Percentiles rank a stretch among this genome's conserved stretches.
These are phyloP conservation scores for Pythium sukuiense DNA, from an alignment of 352 stramenopile species.

Conservation along the genomic window DNA sequence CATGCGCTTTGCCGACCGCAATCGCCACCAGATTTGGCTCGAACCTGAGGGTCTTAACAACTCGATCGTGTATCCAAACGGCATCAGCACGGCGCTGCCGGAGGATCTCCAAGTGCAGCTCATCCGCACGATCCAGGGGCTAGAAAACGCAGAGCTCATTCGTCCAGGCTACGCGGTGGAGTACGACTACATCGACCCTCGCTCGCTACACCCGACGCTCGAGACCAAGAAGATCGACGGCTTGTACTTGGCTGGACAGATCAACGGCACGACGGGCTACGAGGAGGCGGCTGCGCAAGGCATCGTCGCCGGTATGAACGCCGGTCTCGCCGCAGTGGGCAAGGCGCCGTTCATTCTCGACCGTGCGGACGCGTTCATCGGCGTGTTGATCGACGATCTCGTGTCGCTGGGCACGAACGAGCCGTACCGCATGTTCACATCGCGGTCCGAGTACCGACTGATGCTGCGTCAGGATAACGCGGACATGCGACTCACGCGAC, in stretches of 20 bases:
- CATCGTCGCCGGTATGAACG: constrained; percentile 96
- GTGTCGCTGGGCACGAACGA: constrained; percentile 96
- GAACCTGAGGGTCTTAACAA: constrained; percentile 97
- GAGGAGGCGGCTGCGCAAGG: constrained; percentile 98
- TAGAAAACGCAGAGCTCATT: constrained; percentile 95
- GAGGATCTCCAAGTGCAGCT: constrained; percentile 95
- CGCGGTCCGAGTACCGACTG: constrained; percentile 91
- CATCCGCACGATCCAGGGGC: constrained; percentile 93
- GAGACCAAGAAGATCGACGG: constrained; percentile 93
- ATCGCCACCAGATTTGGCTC: constrained; percentile 93
- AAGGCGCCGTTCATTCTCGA: constrained; percentile 91
- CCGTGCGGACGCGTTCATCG: constrained; percentile 94
- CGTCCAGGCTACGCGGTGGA: constrained; percentile 98
- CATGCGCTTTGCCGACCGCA: constrained; percentile 73
- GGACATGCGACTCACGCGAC: constrained; percentile 95
- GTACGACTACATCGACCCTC: constrained; percentile 98
- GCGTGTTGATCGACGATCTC: constrained; percentile 99
- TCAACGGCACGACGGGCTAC: constrained; percentile 99
- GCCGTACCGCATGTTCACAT: constrained; percentile 99
- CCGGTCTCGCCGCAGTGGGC: constrained; percentile 73
- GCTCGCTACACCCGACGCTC: constrained; percentile 91
- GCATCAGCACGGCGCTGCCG: constrained; percentile 91
- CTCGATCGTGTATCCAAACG: constrained; percentile 98
- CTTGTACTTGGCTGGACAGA: constrained; percentile 97
- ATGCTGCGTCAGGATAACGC: constrained; percentile 94